A percentile compares a stretch with the other conserved stretches of the same genome.
These are phyloP conservation scores for Zizania latifolia DNA, from an alignment of 176 grass and related monocot genomes.

Conservation along the genomic window DNA sequence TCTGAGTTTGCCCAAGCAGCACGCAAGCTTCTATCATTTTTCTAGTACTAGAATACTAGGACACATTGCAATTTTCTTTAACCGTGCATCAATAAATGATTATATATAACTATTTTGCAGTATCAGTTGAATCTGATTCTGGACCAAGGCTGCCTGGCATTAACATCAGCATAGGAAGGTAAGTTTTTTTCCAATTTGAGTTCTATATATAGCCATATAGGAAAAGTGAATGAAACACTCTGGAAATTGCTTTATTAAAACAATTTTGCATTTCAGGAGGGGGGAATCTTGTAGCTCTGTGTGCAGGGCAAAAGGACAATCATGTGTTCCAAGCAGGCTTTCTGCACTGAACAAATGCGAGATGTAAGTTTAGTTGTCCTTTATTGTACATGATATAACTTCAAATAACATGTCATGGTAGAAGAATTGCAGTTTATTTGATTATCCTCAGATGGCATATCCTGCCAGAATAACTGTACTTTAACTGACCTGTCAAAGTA, in stretches of 20 bases:
- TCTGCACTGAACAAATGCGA: constrained; percentile 72
- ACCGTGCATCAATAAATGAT: constrained; percentile 7
- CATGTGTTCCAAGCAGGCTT: constrained; percentile 77
- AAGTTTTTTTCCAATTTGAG: not conserved
- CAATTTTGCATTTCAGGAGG: constrained; percentile 42
- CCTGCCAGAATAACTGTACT: not conserved
- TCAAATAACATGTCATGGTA: not conserved
- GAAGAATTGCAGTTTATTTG: not conserved
- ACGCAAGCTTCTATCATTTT: not conserved
- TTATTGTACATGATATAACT: not conserved
- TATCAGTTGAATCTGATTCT: constrained; percentile 44
- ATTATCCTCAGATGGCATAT: constrained; percentile 6
- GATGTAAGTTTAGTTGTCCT: constrained; percentile 60
- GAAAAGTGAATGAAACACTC: not conserved
- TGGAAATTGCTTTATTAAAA: constrained; percentile 21
- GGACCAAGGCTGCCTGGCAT: constrained; percentile 66
- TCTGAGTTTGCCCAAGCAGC: not conserved
- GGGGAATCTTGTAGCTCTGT: constrained; percentile 69
- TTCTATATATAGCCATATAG: constrained; percentile 2
- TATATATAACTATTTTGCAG: constrained; percentile 38
- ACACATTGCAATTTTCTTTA: not conserved
- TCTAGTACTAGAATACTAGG: not conserved
- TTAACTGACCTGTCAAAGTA: not conserved
- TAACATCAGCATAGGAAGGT: constrained; percentile 78
- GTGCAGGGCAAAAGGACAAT: constrained; percentile 68